phyloP scores from a whole-genome alignment of 805 yeast species.

The Metschnikowia lunata region DNA sequence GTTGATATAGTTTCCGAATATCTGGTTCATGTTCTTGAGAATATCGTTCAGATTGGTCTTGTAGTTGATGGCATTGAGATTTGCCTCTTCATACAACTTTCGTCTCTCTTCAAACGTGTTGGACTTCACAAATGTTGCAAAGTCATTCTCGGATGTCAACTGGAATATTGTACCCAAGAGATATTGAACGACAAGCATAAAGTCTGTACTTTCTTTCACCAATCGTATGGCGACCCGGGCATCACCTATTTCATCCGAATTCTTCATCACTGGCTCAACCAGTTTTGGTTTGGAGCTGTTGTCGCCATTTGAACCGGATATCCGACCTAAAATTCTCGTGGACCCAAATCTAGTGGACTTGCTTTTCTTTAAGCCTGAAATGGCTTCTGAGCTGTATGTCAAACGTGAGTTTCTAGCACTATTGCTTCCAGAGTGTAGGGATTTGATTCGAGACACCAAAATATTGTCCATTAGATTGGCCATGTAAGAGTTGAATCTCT shows the following conservation, averaged over 20 bases:
- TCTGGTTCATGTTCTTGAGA: slow-evolving; percentile 39
- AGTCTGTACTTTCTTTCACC: slow-evolving; percentile 32
- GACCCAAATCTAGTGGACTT: slow-evolving; percentile 17
- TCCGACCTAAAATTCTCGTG: slow-evolving; percentile 13
- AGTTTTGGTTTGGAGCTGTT: slow-evolving; percentile 6
- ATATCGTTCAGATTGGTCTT: slow-evolving; percentile 45
- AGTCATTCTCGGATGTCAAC: slow-evolving; percentile 27
- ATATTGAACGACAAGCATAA: slow-evolving; percentile 35
- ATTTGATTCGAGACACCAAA: slow-evolving; percentile 21
- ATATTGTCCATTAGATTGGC: slow-evolving; percentile 27
- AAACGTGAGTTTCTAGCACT: slow-evolving; percentile 9
- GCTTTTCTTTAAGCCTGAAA: slow-evolving; percentile 10
- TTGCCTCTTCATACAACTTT: slow-evolving; percentile 24
- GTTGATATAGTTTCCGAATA: slow-evolving; percentile 43
- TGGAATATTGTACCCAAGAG: slow-evolving; percentile 42
- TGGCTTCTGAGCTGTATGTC: slow-evolving; percentile 8
- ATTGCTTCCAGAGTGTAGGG: neutral
- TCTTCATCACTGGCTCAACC: slow-evolving; percentile 1
- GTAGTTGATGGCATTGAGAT: slow-evolving; percentile 33
- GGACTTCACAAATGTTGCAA: slow-evolving; percentile 25
- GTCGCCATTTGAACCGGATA: slow-evolving; percentile 8
- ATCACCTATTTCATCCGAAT: slow-evolving; percentile 27
- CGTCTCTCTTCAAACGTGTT: slow-evolving; percentile 30
- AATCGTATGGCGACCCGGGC: slow-evolving; percentile 30
- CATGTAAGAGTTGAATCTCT: slow-evolving; percentile 33